phyloP scores from a whole-genome alignment of 2,329 filamentous ascomycete genomes.

The Diatrype stigma region DNA sequence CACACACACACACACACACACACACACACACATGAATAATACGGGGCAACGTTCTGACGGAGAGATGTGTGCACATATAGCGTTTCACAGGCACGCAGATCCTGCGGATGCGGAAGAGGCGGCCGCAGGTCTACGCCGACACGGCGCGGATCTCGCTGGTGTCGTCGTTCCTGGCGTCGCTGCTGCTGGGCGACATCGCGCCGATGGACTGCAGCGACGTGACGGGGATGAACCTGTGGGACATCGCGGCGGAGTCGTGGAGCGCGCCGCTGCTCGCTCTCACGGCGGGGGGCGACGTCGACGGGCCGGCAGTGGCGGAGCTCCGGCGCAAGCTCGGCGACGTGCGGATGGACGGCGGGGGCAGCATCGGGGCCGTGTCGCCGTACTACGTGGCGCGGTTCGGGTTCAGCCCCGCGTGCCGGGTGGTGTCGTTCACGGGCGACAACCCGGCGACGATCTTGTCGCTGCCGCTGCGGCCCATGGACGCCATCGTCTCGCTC shows the following conservation, averaged over 20 bases:
- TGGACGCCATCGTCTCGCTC: slow-evolving; percentile 90
- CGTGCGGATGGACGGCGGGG: slow-evolving; percentile 76
- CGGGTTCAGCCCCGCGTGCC: slow-evolving; percentile 71
- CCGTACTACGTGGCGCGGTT: slow-evolving; percentile 76
- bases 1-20: too few relatives aligned
- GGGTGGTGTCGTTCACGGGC: slow-evolving; percentile 82
- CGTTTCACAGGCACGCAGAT: slow-evolving; percentile 98
- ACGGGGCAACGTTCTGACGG: neutral
- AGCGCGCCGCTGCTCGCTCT: slow-evolving; percentile 71
- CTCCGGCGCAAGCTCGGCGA: slow-evolving; percentile 76
- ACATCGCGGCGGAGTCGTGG: slow-evolving; percentile 72
- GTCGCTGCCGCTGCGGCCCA: slow-evolving; percentile 77
- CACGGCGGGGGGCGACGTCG: slow-evolving; percentile 61
- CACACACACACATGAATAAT: neutral
- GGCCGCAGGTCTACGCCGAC: slow-evolving; percentile 74
- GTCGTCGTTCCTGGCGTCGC: slow-evolving; percentile 88
- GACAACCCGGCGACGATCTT: slow-evolving; percentile 97
- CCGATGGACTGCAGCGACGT: slow-evolving; percentile 93
- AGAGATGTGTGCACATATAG: slow-evolving; percentile 37
- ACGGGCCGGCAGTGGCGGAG: slow-evolving; percentile 51
- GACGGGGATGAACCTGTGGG: slow-evolving; percentile 96
- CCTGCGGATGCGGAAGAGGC: slow-evolving; percentile 74
- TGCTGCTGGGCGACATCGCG: slow-evolving; percentile 80
- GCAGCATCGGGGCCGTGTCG: slow-evolving; percentile 70
- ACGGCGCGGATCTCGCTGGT: slow-evolving; percentile 88